Percentiles rank a stretch among this genome's conserved stretches.
phyloP scores from a whole-genome alignment of 192 early-diverging fungal species.

The Thamnidium elegans region DNA sequence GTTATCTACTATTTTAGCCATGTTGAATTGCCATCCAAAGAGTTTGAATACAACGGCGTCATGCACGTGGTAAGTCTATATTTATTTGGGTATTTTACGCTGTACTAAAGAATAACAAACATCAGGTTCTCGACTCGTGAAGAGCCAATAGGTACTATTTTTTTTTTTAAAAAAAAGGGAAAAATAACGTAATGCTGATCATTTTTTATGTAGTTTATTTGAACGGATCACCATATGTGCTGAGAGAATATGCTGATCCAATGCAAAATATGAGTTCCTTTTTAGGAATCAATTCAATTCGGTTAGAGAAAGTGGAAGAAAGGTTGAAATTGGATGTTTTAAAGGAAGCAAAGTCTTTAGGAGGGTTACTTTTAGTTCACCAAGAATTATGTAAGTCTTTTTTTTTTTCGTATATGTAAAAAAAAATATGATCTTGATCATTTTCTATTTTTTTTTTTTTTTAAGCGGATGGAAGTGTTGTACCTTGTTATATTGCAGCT shows the following conservation, averaged over 20 bases:
- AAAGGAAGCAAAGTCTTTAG: conserved; percentile 42
- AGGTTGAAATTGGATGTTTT: conserved; percentile 57
- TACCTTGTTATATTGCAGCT: conserved; percentile 61
- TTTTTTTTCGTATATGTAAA: not conserved
- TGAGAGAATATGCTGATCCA: conserved; percentile 51
- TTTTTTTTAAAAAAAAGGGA: not conserved
- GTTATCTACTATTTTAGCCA: conserved; percentile 51
- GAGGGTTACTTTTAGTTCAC: conserved; percentile 57
- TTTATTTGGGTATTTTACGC: not conserved
- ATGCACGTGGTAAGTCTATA: conserved; percentile 29
- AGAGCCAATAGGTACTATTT: conserved; percentile 31
- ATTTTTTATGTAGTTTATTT: conserved; percentile 47
- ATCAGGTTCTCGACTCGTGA: conserved; percentile 40
- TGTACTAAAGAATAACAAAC: too few relatives aligned
- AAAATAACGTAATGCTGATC: not conserved
- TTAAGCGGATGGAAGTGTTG: conserved; percentile 40
- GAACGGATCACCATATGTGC: conserved; percentile 56
- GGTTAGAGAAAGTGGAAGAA: conserved; percentile 56
- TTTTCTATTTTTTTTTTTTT: too few relatives aligned
- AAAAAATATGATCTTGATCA: too few relatives aligned
- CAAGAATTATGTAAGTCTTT: conserved; percentile 46
- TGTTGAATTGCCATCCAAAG: conserved; percentile 49
- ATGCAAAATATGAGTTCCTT: conserved; percentile 52
- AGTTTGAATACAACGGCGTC: conserved; percentile 13
- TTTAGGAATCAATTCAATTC: conserved; percentile 51